These are phyloP conservation scores for Ogataea nonfermentans DNA, from an alignment of 805 yeast genomes.

Conservation along the genomic window DNA sequence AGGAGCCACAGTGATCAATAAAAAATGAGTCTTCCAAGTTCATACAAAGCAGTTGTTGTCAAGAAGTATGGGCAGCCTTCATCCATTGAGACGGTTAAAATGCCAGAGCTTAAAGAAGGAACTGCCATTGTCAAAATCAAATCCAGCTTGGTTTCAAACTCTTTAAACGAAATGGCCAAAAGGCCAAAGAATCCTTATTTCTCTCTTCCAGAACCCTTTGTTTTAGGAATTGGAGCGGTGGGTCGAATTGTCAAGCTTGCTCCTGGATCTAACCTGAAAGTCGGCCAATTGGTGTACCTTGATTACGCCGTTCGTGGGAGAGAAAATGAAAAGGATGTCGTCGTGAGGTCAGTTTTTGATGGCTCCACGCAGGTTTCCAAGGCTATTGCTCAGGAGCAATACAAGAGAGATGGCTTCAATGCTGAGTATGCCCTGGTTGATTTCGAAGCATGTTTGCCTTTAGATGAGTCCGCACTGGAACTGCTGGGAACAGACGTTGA, in stretches of 20 bases:
- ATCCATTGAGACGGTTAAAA: neutral
- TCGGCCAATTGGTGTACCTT: slow-evolving; percentile 9
- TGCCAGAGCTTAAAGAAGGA: slow-evolving; percentile 5
- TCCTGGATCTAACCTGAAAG: neutral
- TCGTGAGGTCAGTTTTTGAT: slow-evolving; percentile 6
- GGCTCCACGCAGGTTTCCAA: slow-evolving; percentile 2
- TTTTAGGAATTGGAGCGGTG: slow-evolving; percentile 6
- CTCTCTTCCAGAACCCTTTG: slow-evolving; percentile 7
- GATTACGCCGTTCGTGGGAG: slow-evolving; percentile 1
- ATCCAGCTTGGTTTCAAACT: neutral
- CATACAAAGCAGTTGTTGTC: slow-evolving; percentile 11
- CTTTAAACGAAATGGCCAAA: neutral
- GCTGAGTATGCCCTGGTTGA: slow-evolving; percentile 8
- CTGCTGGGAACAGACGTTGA: neutral
- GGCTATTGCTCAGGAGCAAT: slow-evolving; percentile 1
- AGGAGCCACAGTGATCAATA: no score
- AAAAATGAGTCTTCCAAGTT: no score
- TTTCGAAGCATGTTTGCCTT: slow-evolving; percentile 1
- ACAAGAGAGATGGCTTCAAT: slow-evolving; percentile 4
- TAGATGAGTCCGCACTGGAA: slow-evolving; percentile 1
- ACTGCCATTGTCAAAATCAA: slow-evolving; percentile 6
- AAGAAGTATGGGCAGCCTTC: slow-evolving; percentile 4
- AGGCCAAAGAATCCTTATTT: slow-evolving; percentile 6
- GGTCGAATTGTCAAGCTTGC: slow-evolving; percentile 5
- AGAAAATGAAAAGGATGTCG: neutral